Evolutionary conservation across 257 asterid species (phyloP), one percentile per base, ranked within the genome.

Genomic region (Scutellaria baicalensis): DNA sequence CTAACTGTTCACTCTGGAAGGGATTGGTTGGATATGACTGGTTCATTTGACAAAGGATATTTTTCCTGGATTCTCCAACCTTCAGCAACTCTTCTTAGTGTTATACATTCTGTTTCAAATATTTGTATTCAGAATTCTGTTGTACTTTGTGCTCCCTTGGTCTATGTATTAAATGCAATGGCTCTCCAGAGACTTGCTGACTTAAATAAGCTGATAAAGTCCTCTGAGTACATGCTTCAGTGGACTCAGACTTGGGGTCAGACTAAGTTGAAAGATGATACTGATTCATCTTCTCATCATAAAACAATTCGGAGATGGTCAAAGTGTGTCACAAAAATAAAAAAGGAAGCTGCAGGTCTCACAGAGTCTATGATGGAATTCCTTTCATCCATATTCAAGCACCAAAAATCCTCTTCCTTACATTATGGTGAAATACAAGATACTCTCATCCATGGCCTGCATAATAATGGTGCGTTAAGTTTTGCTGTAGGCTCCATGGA

Each of bases 111-210:
- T 64, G 77, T 85, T 78, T 84, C 90, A 54, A 80, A 72, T 70
- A 71, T 84, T 66, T 87, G 79, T 74, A 70, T 84, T 47, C 87
- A 80, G 72, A 86, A 85, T 68, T 72, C 88, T 66, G 76, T 33
- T 43, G 73, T 76, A 52, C 71, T 49, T 67, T 89, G 91, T 69
- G 77, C 90, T 38, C 88, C 97, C 7, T 78, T 93, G 80, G 80
- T 85, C 69, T 91, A 83, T 73, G 82, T 91, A 59, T 74, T 89
- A 78, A 84, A 77, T 80, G 75, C 72, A 78, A 83, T 91, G 90
- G 87, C 90, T 77, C 83, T 89, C 68, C 94, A 90, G 84, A 83
- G 96, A 66, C 92, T 93, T 74, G 80, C 73, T 73, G 98, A 93
- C 81, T 78, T 91, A 66, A 87, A 86, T 78, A 71, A 84, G 79